Evolutionary conservation across 371 early-diverging fungal genomes (phyloP).

Genomic region (Mucor circinelloides): DNA sequence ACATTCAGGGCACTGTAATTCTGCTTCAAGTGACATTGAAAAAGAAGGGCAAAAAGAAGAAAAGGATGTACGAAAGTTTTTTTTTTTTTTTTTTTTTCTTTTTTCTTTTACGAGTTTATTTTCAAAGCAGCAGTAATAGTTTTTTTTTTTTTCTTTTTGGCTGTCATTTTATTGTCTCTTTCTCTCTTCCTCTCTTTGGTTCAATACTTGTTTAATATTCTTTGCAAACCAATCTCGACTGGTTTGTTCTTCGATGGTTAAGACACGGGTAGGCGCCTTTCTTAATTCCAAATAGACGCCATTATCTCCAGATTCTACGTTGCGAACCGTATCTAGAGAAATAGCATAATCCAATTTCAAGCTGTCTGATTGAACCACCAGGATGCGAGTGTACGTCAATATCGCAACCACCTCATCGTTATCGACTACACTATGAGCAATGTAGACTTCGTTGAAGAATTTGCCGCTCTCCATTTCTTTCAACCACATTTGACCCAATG

Average conservation of each 20-base stretch:
- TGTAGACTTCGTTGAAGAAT: conserved; percentile 80
- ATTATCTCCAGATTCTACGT: conserved; percentile 1
- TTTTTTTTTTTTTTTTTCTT: background rate
- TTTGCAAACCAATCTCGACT: conserved; percentile 28
- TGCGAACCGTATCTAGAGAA: conserved; percentile 23
- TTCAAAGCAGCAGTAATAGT: background rate
- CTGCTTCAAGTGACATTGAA: background rate
- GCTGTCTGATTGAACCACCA: conserved; percentile 59
- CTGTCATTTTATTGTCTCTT: conserved; percentile 15
- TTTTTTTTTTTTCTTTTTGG: too few species aligned
- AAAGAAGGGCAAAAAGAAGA: background rate
- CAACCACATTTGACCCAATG: conserved; percentile 90
- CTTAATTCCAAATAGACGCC: conserved; percentile 23
- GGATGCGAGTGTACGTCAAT: conserved; percentile 65
- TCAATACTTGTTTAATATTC: conserved; percentile 9
- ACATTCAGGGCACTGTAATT: background rate
- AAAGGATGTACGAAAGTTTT: background rate
- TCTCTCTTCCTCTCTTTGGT: conserved; percentile 17
- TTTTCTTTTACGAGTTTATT: background rate
- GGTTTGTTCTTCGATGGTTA: conserved; percentile 21
- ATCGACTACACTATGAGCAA: conserved; percentile 68
- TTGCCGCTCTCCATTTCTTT: conserved; percentile 80
- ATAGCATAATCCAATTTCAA: conserved; percentile 64
- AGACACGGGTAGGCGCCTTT: background rate
- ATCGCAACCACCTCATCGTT: conserved; percentile 68